A percentile compares a stretch with the other conserved stretches of the same genome.
phyloP scores from a whole-genome alignment of 805 yeast species.

The Wickerhamiella spandovensis region DNA sequence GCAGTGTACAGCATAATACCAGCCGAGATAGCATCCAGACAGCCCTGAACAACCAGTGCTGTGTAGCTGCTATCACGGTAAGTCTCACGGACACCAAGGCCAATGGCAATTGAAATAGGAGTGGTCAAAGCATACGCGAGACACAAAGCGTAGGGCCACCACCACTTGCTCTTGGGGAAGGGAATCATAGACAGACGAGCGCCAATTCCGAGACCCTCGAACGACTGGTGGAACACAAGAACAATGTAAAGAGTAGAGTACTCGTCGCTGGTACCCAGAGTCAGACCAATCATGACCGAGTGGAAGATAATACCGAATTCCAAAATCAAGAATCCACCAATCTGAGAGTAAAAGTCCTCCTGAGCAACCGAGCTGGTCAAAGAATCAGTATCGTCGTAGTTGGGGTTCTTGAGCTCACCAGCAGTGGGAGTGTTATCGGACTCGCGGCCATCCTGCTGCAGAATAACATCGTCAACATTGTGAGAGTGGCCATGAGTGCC shows the following conservation, averaged over 20 bases:
- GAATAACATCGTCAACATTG: slow-evolving; percentile 1
- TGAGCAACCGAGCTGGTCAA: slow-evolving; percentile 23
- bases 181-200: slow-evolving; percentile 48
- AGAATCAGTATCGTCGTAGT: slow-evolving; percentile 5
- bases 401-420: slow-evolving; percentile 2
- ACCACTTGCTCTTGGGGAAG: slow-evolving; percentile 36
- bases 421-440: neutral
- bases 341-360: slow-evolving; percentile 21
- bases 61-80: slow-evolving; percentile 42
- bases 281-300: slow-evolving; percentile 60
- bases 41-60: slow-evolving; percentile 46
- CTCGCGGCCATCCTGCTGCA: neutral
- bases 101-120: slow-evolving; percentile 61
- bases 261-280: slow-evolving; percentile 51
- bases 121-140: slow-evolving; percentile 45
- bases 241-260: slow-evolving; percentile 53
- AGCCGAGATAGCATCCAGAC: slow-evolving; percentile 55
- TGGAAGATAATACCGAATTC: slow-evolving; percentile 68
- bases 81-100: slow-evolving; percentile 50
- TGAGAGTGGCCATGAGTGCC: slow-evolving; percentile 12
- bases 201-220: slow-evolving; percentile 71
- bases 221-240: slow-evolving; percentile 59
- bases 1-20: slow-evolving; percentile 64
- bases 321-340: slow-evolving; percentile 39
- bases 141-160: slow-evolving; percentile 41